phyloP scores from a whole-genome alignment of 2,329 filamentous ascomycete species.

The Botrytis cinerea region DNA sequence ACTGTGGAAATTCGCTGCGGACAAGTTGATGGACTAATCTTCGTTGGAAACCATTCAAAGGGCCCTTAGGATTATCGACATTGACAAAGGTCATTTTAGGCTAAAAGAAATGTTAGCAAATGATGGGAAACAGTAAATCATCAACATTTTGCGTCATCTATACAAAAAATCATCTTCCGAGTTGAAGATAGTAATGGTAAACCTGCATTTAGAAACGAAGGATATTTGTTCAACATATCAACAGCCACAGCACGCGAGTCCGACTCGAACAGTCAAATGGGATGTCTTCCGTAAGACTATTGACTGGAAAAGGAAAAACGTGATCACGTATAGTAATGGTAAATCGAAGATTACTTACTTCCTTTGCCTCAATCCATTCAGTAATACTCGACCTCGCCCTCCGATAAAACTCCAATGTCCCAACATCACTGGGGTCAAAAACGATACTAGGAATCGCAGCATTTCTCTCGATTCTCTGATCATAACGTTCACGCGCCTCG shows the following conservation, averaged over 20 bases:
- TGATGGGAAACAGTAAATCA: background rate
- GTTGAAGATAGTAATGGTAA: background rate
- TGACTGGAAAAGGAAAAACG: background rate
- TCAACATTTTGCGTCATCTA: background rate
- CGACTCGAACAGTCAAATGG: background rate
- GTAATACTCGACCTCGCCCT: slow-evolving; percentile 34
- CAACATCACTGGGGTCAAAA: slow-evolving; percentile 32
- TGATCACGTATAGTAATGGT: too few species aligned
- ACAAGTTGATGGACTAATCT: slow-evolving; percentile 66
- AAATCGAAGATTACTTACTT: slow-evolving; percentile 26
- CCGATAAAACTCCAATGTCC: slow-evolving; percentile 35
- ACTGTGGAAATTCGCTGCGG: slow-evolving; percentile 56
- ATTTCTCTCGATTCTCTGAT: slow-evolving; percentile 35
- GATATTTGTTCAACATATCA: background rate
- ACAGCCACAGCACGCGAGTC: background rate
- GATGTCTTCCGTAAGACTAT: background rate
- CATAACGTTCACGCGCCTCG: slow-evolving; percentile 45
- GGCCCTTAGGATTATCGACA: slow-evolving; percentile 44
- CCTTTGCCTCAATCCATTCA: slow-evolving; percentile 34
- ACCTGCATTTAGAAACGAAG: background rate
- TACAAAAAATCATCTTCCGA: background rate
- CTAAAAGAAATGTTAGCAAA: slow-evolving; percentile 23
- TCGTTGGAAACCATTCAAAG: slow-evolving; percentile 61
- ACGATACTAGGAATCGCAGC: slow-evolving; percentile 36
- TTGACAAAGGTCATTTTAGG: slow-evolving; percentile 47